Evolutionary conservation across 495 filamentous ascomycete species (phyloP).

Genomic region (Penicillium cataractarum): DNA sequence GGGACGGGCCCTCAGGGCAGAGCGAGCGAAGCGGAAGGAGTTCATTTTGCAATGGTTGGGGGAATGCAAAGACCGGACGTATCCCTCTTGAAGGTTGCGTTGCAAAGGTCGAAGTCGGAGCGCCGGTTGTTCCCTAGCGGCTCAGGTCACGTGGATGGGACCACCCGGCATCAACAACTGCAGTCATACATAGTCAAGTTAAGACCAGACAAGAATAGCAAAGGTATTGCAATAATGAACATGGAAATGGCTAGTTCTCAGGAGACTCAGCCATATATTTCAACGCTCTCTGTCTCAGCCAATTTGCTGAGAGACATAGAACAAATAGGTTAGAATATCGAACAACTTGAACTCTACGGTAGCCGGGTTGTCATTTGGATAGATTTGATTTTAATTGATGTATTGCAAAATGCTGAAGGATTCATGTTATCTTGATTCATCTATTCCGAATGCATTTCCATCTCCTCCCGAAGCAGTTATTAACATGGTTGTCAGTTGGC

Average conservation of each 20-base stretch:
- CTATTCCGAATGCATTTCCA: neutral
- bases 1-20: constrained; percentile 79
- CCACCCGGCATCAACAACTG: constrained; percentile 19
- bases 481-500: neutral
- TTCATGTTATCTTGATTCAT: neutral
- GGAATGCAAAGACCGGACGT: constrained; percentile 39
- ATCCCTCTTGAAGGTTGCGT: constrained; percentile 48
- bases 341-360: neutral
- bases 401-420: neutral
- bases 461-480: neutral
- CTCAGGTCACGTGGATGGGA: constrained; percentile 35
- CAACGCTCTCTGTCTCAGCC: neutral
- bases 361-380: neutral
- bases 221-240: neutral
- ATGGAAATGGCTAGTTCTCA: neutral
- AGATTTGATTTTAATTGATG: neutral
- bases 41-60: constrained; percentile 69
- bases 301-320: too few species aligned
- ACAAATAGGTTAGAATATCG: too few species aligned
- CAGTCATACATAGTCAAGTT: neutral
- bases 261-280: neutral
- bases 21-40: constrained; percentile 85
- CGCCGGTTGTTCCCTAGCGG: constrained; percentile 53
- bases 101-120: constrained; percentile 52
- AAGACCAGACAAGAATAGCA: neutral